A percentile compares a stretch with the other conserved stretches of the same genome.
Evolutionary conservation across 1,284 basidiomycete species (phyloP).

Genomic region (Boletellus deceptivus): DNA sequence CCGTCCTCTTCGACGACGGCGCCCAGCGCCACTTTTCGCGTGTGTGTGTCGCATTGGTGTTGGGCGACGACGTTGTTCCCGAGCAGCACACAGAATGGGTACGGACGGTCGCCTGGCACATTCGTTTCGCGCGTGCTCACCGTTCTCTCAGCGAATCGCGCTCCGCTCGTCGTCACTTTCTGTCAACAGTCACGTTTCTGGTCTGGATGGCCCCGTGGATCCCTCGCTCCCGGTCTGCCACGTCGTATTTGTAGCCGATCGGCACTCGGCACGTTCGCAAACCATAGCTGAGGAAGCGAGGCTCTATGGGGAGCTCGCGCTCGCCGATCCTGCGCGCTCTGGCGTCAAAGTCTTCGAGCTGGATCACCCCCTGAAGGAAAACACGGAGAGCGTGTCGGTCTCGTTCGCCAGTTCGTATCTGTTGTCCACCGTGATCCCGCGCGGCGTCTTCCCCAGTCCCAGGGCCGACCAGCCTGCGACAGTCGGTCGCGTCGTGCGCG

Average conservation of each 20-base stretch:
- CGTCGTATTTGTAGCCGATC: conserved; percentile 2
- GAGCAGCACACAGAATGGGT: not conserved
- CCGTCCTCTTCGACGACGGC: conserved; percentile 4
- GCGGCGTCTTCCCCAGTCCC: not conserved
- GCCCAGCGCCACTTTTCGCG: conserved; percentile 11
- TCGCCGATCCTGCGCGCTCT: not conserved
- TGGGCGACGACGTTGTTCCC: not conserved
- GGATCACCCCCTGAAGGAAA: conserved; percentile 2
- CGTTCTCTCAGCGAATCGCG: not conserved
- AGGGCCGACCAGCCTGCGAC: not conserved
- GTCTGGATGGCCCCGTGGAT: not conserved
- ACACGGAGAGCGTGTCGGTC: conserved; percentile 12
- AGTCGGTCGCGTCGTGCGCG: conserved; percentile 7
- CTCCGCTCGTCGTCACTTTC: not conserved
- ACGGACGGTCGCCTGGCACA: not conserved
- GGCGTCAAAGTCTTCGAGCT: conserved; percentile 6
- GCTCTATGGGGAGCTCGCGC: conserved; percentile 2
- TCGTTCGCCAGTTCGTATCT: conserved; percentile 1
- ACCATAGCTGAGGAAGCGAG: not conserved
- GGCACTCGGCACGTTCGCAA: conserved; percentile 1
- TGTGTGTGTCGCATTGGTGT: conserved; percentile 7
- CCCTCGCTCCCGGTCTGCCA: conserved; percentile 6
- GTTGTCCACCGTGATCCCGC: conserved; percentile 3
- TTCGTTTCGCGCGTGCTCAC: not conserved
- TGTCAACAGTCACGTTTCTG: not conserved